phyloP scores from a whole-genome alignment of 1,284 basidiomycete genomes.

The Apiotrichum domesticum region DNA sequence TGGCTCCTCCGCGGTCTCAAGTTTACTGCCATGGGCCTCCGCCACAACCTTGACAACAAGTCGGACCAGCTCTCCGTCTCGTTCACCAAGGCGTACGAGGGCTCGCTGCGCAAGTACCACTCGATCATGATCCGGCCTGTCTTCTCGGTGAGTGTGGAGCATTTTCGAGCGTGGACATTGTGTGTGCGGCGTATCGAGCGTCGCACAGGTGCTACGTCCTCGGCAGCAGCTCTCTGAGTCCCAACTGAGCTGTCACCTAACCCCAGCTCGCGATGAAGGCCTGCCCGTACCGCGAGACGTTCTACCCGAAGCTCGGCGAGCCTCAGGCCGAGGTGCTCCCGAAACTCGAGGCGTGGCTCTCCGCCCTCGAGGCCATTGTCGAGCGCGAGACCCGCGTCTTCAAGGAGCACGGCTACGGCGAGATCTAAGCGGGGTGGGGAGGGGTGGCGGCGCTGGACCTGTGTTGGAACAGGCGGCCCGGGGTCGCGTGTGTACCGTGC shows the following conservation, averaged over 20 bases:
- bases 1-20: conserved; percentile 87
- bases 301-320: conserved; percentile 81
- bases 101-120: conserved; percentile 77
- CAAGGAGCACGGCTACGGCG: conserved; percentile 61
- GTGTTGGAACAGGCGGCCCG: too few relatives aligned
- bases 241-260: neutral
- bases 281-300: conserved; percentile 83
- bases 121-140: conserved; percentile 78
- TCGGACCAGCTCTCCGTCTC: conserved; percentile 65
- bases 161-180: too few relatives aligned
- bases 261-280: conserved; percentile 88
- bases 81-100: conserved; percentile 79
- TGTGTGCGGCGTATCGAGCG: too few relatives aligned
- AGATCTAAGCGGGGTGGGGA: conserved; percentile 37
- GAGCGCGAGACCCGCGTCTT: conserved; percentile 67
- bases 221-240: too few relatives aligned
- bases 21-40: conserved; percentile 83
- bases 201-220: too few relatives aligned
- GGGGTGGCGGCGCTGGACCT: too few relatives aligned
- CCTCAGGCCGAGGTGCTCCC: conserved; percentile 62
- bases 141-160: conserved; percentile 62
- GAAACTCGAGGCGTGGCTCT: conserved; percentile 73
- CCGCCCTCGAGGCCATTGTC: conserved; percentile 66
- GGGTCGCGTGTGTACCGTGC: too few relatives aligned
- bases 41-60: conserved; percentile 63